Conservation (phyloP, 345 rosid genomes). For the Bretschneidera sinensis region DNA sequence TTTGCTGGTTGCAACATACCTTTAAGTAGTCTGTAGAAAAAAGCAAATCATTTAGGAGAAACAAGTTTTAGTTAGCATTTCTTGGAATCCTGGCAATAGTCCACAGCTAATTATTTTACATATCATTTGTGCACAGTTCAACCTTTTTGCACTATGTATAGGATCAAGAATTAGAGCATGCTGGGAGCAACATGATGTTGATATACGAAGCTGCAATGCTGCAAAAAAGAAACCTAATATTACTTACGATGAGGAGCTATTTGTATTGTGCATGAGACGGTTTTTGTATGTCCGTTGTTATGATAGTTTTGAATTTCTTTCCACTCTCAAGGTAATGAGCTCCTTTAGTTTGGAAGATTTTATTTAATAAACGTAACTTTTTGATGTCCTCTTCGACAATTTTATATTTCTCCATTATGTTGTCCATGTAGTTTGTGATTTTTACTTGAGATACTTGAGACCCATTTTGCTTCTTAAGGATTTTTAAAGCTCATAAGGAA, state of each 20-base stretch:
- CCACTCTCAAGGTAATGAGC: constrained; percentile 59
- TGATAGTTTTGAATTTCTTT: constrained; percentile 57
- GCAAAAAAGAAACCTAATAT: constrained; percentile 10
- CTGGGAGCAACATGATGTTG: constrained; percentile 24
- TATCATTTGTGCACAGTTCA: background rate
- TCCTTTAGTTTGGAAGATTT: constrained; percentile 1
- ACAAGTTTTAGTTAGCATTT: background rate
- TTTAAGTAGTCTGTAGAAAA: too few species aligned
- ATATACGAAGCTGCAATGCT: background rate
- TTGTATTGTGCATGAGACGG: constrained; percentile 51
- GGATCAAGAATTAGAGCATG: constrained; percentile 24
- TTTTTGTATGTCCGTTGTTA: constrained; percentile 65
- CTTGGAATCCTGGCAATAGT: constrained; percentile 6
- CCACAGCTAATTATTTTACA: background rate
- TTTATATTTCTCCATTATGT: background rate
- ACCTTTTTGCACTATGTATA: constrained; percentile 3
- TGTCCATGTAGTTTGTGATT: background rate
- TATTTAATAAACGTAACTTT: background rate
- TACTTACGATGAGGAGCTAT: constrained; percentile 40
- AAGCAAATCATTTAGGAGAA: background rate
- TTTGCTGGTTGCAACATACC: background rate
- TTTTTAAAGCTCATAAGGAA: too few species aligned
- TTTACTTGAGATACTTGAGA: too few species aligned
- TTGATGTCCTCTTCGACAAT: background rate
- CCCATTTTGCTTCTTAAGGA: too few species aligned